Conservation (phyloP, 352 stramenopile species). For the Pelagophyceae sp. region DNA sequence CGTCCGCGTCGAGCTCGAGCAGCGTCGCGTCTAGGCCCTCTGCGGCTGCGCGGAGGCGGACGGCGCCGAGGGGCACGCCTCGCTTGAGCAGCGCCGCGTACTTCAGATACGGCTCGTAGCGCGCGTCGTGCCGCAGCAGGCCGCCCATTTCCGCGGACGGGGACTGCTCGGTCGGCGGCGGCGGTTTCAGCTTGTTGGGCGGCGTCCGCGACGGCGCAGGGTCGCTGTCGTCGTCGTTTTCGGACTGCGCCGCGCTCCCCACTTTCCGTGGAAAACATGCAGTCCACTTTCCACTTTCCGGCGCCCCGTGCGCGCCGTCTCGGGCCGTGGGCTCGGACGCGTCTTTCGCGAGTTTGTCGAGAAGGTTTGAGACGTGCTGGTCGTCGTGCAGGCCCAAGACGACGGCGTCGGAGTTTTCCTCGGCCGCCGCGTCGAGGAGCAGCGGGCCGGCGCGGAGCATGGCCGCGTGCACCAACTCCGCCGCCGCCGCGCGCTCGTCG, state of each 20-base stretch:
- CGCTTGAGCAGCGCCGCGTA: background rate
- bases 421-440: background rate
- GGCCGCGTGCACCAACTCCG: background rate
- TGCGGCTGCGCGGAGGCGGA: background rate
- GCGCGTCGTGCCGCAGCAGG: background rate
- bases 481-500: background rate
- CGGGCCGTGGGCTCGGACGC: too few relatives aligned
- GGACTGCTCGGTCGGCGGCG: background rate
- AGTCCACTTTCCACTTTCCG: too few relatives aligned
- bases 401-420: background rate
- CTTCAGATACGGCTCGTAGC: background rate
- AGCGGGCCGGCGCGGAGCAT: background rate
- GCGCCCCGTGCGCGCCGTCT: too few relatives aligned
- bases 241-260: too few relatives aligned
- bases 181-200: background rate
- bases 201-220: background rate
- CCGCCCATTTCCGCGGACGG: too few relatives aligned
- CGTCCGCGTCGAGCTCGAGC: background rate
- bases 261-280: too few relatives aligned
- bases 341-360: too few relatives aligned
- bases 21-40: background rate
- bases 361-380: too few relatives aligned
- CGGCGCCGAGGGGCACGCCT: background rate
- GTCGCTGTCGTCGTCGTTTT: background rate
- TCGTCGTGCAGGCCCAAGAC: background rate